Evolutionary conservation across 768 basidiomycete genomes (phyloP).

Genomic region (Leucogyrophana mollusca): DNA sequence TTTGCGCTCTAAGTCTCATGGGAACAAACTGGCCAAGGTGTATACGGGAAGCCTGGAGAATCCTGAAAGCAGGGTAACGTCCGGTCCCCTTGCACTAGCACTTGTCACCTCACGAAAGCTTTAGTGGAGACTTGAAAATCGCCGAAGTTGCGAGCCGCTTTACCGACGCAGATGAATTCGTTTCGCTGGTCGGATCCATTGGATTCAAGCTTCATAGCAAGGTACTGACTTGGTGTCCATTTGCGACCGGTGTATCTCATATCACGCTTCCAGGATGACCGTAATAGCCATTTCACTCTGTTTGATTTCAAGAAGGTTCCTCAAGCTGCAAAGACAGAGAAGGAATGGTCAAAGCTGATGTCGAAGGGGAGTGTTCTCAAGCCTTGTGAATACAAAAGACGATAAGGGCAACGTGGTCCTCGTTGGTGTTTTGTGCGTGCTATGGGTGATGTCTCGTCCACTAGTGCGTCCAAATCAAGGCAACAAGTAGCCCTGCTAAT

Average conservation of each 20-base stretch:
- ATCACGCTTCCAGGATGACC: conserved; percentile 55
- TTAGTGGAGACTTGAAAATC: conserved; percentile 78
- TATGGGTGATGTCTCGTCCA: not conserved
- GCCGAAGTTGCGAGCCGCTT: conserved; percentile 92
- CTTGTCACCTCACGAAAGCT: conserved; percentile 6
- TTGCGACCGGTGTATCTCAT: conserved; percentile 5
- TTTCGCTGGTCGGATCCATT: conserved; percentile 55
- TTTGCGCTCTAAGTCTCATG: conserved; percentile 97
- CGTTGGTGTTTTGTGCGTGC: too few relatives aligned
- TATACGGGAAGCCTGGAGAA: conserved; percentile 85
- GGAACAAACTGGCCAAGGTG: conserved; percentile 94
- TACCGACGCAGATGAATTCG: conserved; percentile 63
- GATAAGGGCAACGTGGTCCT: conserved; percentile 45
- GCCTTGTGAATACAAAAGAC: conserved; percentile 90
- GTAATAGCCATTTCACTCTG: conserved; percentile 82
- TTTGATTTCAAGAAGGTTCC: conserved; percentile 75
- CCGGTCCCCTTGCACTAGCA: conserved; percentile 26
- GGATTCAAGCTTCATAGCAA: conserved; percentile 75
- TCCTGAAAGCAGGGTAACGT: conserved; percentile 86
- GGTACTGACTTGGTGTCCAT: conserved; percentile 37
- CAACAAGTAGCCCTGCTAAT: too few relatives aligned
- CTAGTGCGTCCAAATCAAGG: too few relatives aligned
- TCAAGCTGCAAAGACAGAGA: conserved; percentile 44
- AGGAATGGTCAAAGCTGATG: conserved; percentile 60
- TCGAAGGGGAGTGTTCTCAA: conserved; percentile 62